Evolutionary conservation across 495 filamentous ascomycete genomes (phyloP), one percentile per base, ranked within the genome.

Genomic region (Lentithecium fluviatile): DNA sequence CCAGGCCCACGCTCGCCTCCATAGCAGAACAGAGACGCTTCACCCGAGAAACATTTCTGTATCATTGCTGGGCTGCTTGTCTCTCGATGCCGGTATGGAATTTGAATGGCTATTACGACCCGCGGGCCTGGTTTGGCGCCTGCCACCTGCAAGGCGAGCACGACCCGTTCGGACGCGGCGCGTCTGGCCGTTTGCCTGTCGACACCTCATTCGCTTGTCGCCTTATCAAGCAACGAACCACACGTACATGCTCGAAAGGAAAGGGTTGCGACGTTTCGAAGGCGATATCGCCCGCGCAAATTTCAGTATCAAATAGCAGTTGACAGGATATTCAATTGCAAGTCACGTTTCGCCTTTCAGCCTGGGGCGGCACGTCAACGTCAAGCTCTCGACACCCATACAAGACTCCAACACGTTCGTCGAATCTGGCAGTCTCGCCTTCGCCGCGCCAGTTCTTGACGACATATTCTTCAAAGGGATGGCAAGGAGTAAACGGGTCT

Each of bases 1-100:
- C n/a, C 26, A 56, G n/a, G 42, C 49, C 49, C n/a, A 43, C 56
- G 43, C 56, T 67, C 67, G 64, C 60, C 40, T 70, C 46, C 53
- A 52, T 67, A 70, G 67, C 67, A 70, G 60, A 69, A 65, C 52
- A 63, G 54, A 70, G 62, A 67, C 59, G 67, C 40, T 69, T 68
- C 65, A 68, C 60, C 60, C 56, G 57, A 32, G 29, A 69, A 58
- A 47, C 49, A 49, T 57, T 43, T 54, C 66, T 69, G 61, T 69
- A 62, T 62, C 66, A 56, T 65, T 59, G 54, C 59, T 26, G 13
- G 56, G 49, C 57, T 67, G 48, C 60, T 56, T 51, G 53, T 51
- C 26, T 23, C 19, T 53, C 50, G 49, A 42, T 59, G 56, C n/a
- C 25, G 45, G 55, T 40, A 29, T 43, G 55, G 36, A 19, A 48